Base-by-base conservation (phyloP, 768 basidiomycete genomes). In the Lyophyllum decastes region DNA sequence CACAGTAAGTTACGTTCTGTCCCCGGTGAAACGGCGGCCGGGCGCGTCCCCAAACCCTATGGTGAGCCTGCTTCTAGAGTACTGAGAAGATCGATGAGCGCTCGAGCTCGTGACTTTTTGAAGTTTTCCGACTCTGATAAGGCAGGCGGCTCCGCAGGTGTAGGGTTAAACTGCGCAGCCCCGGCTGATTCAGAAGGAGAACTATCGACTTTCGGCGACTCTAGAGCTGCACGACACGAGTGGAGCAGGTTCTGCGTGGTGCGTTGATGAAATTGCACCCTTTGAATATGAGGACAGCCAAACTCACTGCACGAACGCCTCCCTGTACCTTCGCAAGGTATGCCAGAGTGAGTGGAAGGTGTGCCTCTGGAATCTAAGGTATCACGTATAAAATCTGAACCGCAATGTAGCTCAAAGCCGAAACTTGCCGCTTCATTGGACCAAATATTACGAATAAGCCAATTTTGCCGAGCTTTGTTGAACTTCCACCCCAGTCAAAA, bases 401-500 rank as follows among this genome's bases (percentile, higher is more conserved):
- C 26, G 8, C 55, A 34, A 14, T 38, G 60, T 26, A 49, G 7
- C 46, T 48, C 34, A 43, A 19, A 45, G 30, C 33, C 35, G 50
- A 68, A 47, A 64, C 78, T 73, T 59, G 81, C 81, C 58, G 70
- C 62, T 59, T 76, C 69, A 12, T 74, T 73, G 2, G 81, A 83
- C 83, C 83, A 90, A 10, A 86, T 59, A 60, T 90, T 85, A 11
- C 87, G 81, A 55, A 89, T 74, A 1, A 90, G 72, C 89, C 88
- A 90, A 63, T 89, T 90, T 64, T 90, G 88, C 44, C 80, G 77
- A 7, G 86, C 86, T 65, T 90, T 90, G 60, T 85, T 85, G 66
- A 90, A 90, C 62, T 89, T 90, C 89, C n/a, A n/a, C n/a, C n/a
- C n/a, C n/a, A n/a, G n/a, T n/a, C n/a, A n/a, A n/a, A n/a, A n/a